phyloP scores from a whole-genome alignment of 768 basidiomycete species.

The Serendipita vermifera region DNA sequence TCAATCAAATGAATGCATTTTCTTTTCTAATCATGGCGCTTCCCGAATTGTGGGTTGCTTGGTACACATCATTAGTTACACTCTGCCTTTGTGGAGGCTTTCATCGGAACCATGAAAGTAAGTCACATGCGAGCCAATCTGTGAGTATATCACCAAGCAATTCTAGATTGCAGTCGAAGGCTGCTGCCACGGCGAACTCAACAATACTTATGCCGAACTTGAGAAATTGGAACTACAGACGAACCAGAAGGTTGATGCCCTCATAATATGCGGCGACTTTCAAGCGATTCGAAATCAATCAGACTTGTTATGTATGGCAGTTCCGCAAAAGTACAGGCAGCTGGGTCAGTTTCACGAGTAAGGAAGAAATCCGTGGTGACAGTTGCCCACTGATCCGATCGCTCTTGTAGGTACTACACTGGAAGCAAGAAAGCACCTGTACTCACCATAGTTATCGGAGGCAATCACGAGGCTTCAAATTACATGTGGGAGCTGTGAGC shows the following conservation, averaged over 20 bases:
- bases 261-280: slow-evolving; percentile 94
- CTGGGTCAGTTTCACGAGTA: slow-evolving; percentile 64
- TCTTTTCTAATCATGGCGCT: no score
- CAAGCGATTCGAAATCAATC: slow-evolving; percentile 76
- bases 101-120: slow-evolving; percentile 1
- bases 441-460: slow-evolving; percentile 88
- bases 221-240: slow-evolving; percentile 45
- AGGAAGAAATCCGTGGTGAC: slow-evolving; percentile 8
- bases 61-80: no score
- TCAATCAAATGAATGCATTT: no score
- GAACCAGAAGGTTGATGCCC: slow-evolving; percentile 59
- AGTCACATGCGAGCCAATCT: background rate
- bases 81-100: no score
- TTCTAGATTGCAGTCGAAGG: slow-evolving; percentile 77
- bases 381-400: slow-evolving; percentile 6
- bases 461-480: slow-evolving; percentile 95
- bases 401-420: slow-evolving; percentile 60
- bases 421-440: slow-evolving; percentile 72
- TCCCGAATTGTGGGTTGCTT: no score
- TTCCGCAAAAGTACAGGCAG: slow-evolving; percentile 74
- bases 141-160: no score
- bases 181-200: slow-evolving; percentile 91
- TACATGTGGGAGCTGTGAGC: slow-evolving; percentile 92
- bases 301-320: slow-evolving; percentile 84
- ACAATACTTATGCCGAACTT: slow-evolving; percentile 70